Base-by-base conservation (phyloP, 805 yeast species). In the Spathaspora girioi region DNA sequence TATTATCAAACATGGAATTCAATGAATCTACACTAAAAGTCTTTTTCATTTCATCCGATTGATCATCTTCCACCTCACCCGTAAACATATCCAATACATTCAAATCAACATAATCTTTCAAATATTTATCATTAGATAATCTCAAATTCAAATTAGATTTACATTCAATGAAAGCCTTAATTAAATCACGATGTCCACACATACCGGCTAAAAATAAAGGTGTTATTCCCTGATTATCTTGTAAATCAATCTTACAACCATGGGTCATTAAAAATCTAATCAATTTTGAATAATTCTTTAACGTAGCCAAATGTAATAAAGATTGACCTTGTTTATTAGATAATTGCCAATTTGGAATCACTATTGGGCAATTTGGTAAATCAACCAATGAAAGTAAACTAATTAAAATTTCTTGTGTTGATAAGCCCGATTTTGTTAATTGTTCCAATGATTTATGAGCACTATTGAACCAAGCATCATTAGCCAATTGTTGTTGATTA, bases 141-240 rank as follows among this genome's bases (percentile, higher is more conserved):
- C 70, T 79, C 51, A 78, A 64, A 38, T 75, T 71, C 55, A 79
- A 67, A 57, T 80, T 82, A 1, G 93, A 87, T 48, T 83, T 85
- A 63, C 86, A 84, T 38, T 78, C 83, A 42, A 85, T 63, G 55
- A 89, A 75, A 43, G 85, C 61, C 43, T 78, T 76, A 54, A 89
- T 86, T 40, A 86, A 75, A 45, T 80, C 84, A 48, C 88, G 73
- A 61, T 87, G 79, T 31, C 97, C 97, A 57, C 78, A 75, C 58
- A 92, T 65, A 31, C 90, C 81, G 0, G 97, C 97, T 62, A 87
- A 84, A 66, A 92, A 97, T 51, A 94, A 73, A 4, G 99, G 96
- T 0, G 97, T 86, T 55, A 81, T 81, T 1, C 96, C 97, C 63
- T 85, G 88, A 43, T 78, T 76, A 65, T 94, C 99, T 59, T 80